Evolutionary conservation across 257 asterid genomes (phyloP).

Genomic region (Capsicum pubescens): DNA sequence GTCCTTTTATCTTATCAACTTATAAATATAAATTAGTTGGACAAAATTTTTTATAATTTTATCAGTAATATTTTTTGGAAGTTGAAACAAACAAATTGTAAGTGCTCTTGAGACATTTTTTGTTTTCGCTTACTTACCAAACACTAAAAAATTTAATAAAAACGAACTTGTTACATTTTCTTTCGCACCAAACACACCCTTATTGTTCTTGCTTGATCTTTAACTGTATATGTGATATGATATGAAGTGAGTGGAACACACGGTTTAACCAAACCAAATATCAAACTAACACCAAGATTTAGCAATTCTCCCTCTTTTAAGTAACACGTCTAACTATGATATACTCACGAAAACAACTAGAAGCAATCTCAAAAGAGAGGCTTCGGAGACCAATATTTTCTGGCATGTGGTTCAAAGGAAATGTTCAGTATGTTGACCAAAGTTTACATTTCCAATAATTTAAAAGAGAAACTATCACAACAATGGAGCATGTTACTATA

Average conservation of each 20-base stretch:
- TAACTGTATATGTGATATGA: not conserved
- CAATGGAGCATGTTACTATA: not conserved
- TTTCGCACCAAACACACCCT: no score
- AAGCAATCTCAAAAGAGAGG: not conserved
- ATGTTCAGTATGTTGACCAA: not conserved
- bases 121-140: no score
- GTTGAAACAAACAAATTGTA: no score
- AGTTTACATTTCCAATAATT: not conserved
- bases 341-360: not conserved
- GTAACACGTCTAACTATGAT: not conserved
- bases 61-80: no score
- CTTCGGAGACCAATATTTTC: not conserved
- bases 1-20: no score
- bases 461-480: not conserved
- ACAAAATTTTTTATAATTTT: no score
- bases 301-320: not conserved
- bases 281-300: not conserved
- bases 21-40: no score
- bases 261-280: not conserved
- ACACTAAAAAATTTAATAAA: no score
- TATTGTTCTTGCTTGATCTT: not conserved
- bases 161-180: no score
- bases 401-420: not conserved
- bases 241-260: not conserved
- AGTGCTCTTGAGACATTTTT: no score